Evolutionary conservation across 73 alveolate species (phyloP).

Genomic region (Tetrahymena borealis): DNA sequence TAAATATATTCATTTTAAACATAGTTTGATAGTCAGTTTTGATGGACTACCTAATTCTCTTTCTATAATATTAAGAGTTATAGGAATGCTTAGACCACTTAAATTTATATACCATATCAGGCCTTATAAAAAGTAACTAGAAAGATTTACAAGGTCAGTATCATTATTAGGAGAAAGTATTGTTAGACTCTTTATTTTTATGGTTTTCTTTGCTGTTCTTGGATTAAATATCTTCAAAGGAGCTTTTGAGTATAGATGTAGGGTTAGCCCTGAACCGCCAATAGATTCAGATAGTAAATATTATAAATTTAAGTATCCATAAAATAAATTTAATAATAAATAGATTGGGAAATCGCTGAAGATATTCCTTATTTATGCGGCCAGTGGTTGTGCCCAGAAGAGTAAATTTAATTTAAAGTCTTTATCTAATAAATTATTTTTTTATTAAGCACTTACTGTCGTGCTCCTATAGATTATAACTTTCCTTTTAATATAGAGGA

Average conservation of each 20-base stretch:
- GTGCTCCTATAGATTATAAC: background rate
- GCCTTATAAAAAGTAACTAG: background rate
- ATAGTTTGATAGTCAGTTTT: background rate
- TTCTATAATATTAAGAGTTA: constrained; percentile 12
- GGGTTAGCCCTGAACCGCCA: constrained; percentile 5
- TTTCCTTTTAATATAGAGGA: background rate
- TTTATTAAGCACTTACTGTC: background rate
- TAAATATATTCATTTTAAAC: background rate
- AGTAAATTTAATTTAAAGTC: background rate
- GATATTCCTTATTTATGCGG: background rate
- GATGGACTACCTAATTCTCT: background rate
- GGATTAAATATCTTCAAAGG: constrained; percentile 23
- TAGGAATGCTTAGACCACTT: constrained; percentile 14
- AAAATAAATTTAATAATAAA: background rate
- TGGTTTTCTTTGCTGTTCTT: constrained; percentile 2
- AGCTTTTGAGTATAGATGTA: constrained; percentile 20
- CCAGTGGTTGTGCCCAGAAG: background rate
- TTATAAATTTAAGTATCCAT: background rate
- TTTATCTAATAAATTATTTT: background rate
- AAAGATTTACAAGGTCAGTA: constrained; percentile 8
- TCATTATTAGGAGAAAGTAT: background rate
- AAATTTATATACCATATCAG: constrained; percentile 5
- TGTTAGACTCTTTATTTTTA: constrained; percentile 11
- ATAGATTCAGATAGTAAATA: background rate
- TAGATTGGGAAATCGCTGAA: background rate